Base-by-base conservation (phyloP, 2,329 filamentous ascomycete species). In the Colletotrichum liaoningense region DNA sequence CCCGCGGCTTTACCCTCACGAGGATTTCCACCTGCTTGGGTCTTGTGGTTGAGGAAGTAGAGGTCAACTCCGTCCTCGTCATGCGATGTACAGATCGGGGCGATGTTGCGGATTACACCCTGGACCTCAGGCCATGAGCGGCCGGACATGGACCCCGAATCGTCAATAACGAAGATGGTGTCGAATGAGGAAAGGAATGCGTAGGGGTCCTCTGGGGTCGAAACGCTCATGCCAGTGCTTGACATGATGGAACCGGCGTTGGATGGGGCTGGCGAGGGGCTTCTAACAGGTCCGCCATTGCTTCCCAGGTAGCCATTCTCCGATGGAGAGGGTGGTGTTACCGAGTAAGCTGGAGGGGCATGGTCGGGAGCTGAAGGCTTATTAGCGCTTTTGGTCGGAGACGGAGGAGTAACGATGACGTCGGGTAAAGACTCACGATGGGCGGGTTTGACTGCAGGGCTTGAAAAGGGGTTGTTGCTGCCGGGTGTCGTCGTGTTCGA, bases 151-250 rank as follows among this genome's bases (percentile, higher is more conserved):
- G 93, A 95, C 5, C 91, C 90, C n/a, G 93, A 95, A 85, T 98
- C 96, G 80, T 98, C 96, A 79, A 98, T 94, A 1, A 98, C 84
- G 81, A 98, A 95, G 69, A 96, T 84, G 38, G 95, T 98, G 83
- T 98, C 95, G 80, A 98, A 98, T 19, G 87, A 87, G 55, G 84
- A 81, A 5, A 98, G 90, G 80, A 97, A 97, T 2, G 91, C 88
- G 80, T 94, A 97, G 2, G 87, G 89, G 77, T 95, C 92, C 76
- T 95, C 92, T 26, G 83, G 82, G 9, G 81, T 82, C 7, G 80
- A 81, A 74, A 84, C 76, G 56, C 76, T 80, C n/a, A 79, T 74
- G 19, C 75, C 66, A 14, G 76, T 76, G 57, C 73, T n/a, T 9
- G 71, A 71, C 2, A 35, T 71, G 67, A 73, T 42, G 26, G 71